Percentiles rank a stretch among this genome's conserved stretches.
Conservation (phyloP, 208 protist genomes). For the Leishmania mexicana region DNA sequence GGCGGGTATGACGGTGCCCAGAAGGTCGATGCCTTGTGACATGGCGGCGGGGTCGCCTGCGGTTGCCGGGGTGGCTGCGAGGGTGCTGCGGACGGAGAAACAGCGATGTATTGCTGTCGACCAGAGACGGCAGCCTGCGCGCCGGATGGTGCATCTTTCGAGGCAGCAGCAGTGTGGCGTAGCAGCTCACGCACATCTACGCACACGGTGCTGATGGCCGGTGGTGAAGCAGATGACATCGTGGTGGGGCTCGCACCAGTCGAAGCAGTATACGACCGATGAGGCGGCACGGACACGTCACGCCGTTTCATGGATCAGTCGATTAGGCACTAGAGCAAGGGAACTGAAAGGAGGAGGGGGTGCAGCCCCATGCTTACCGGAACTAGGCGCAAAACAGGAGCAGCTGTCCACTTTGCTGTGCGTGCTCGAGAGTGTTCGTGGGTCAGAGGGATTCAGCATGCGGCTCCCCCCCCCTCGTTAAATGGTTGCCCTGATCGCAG, state of each 20-base stretch:
- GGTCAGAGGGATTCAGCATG: not conserved
- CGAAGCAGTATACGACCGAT: not conserved
- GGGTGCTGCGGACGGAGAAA: not conserved
- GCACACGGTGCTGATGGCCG: constrained; percentile 48
- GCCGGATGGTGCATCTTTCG: not conserved
- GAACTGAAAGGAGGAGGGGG: not conserved
- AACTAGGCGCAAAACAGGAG: not conserved
- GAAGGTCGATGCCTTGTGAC: constrained; percentile 3
- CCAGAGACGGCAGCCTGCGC: not conserved
- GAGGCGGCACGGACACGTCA: not conserved
- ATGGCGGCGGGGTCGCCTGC: not conserved
- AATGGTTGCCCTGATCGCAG: not conserved
- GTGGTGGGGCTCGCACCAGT: not conserved
- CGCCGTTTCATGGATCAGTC: not conserved
- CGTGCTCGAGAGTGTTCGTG: not conserved
- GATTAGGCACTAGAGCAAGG: not conserved
- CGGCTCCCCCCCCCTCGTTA: not conserved
- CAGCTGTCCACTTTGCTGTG: not conserved
- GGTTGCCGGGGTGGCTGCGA: not conserved
- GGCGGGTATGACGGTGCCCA: constrained; percentile 21
- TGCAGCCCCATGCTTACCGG: not conserved
- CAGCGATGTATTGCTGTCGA: not conserved
- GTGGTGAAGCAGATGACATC: not conserved
- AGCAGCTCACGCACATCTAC: constrained; percentile 60
- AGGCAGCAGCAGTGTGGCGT: constrained; percentile 19